Percentiles rank a stretch among this genome's conserved stretches.
These are phyloP conservation scores for Nematocida sp. DNA, from an alignment of 371 early-diverging fungal species.

Conservation along the genomic window DNA sequence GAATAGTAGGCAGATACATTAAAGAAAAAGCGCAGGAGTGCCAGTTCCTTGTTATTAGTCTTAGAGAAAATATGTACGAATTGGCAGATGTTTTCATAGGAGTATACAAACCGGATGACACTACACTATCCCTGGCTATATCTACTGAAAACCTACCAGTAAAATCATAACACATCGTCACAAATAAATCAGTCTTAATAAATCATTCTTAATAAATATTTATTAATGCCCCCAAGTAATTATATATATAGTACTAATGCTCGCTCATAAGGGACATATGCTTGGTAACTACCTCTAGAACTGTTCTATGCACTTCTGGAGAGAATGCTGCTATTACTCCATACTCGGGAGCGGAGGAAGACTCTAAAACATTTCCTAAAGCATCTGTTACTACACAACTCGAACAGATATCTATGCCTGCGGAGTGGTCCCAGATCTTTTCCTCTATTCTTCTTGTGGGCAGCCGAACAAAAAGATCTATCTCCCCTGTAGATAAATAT, in stretches of 20 bases:
- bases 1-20: slow-evolving; percentile 96
- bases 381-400: slow-evolving; percentile 16
- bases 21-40: slow-evolving; percentile 90
- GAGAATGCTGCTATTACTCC: slow-evolving; percentile 32
- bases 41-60: slow-evolving; percentile 94
- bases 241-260: too few species aligned
- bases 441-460: slow-evolving; percentile 16
- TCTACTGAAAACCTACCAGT: not conserved
- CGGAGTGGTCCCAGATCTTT: slow-evolving; percentile 51
- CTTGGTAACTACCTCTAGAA: not conserved
- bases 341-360: slow-evolving; percentile 13
- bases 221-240: too few species aligned
- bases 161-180: not conserved
- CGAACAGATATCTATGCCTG: slow-evolving; percentile 28
- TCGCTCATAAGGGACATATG: too few species aligned
- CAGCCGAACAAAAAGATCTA: slow-evolving; percentile 28
- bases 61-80: slow-evolving; percentile 99
- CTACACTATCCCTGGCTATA: slow-evolving; percentile 36
- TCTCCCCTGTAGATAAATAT: slow-evolving; percentile 7
- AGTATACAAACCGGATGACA: slow-evolving; percentile 77
- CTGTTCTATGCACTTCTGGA: not conserved
- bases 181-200: not conserved
- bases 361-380: not conserved
- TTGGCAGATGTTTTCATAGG: slow-evolving; percentile 91
- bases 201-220: not conserved